These are phyloP conservation scores for Sporodiniella umbellata DNA, from an alignment of 371 early-diverging fungal genomes.

Conservation along the genomic window DNA sequence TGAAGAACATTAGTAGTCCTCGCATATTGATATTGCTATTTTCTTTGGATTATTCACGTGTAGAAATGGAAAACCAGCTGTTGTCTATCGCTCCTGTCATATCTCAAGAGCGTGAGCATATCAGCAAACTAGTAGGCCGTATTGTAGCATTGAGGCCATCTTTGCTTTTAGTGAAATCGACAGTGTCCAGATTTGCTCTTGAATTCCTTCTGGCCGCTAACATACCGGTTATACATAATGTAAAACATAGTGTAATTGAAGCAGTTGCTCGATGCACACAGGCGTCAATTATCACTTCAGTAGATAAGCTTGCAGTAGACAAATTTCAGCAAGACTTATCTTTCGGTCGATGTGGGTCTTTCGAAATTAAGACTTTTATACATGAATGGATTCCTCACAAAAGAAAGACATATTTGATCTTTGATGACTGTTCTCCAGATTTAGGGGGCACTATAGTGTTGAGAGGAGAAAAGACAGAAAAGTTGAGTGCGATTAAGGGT, in stretches of 20 bases:
- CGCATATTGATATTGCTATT: constrained; percentile 85
- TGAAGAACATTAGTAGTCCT: constrained; percentile 60
- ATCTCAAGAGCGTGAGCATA: constrained; percentile 81
- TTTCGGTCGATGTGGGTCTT: constrained; percentile 79
- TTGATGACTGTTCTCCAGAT: constrained; percentile 82
- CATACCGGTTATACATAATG: constrained; percentile 81
- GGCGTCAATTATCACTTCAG: constrained; percentile 79
- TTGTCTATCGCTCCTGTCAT: constrained; percentile 79
- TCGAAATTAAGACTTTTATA: constrained; percentile 78
- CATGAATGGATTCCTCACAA: constrained; percentile 75
- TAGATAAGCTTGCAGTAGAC: constrained; percentile 88
- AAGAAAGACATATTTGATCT: constrained; percentile 82
- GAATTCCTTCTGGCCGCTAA: constrained; percentile 77
- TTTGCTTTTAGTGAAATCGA: constrained; percentile 79
- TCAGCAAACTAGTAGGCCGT: constrained; percentile 75
- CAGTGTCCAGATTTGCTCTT: constrained; percentile 81
- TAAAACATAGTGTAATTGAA: constrained; percentile 81
- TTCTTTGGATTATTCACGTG: constrained; percentile 84
- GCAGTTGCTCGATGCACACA: constrained; percentile 84
- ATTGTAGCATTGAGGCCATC: constrained; percentile 78
- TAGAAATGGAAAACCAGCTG: constrained; percentile 77
- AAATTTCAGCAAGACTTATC: constrained; percentile 67
- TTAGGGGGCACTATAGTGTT: constrained; percentile 87
- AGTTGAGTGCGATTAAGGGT: constrained; percentile 71
- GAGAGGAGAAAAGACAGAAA: constrained; percentile 70